Evolutionary conservation across 1,139 yeast genomes (phyloP), one percentile per base, ranked within the genome.

Genomic region (Scheffersomyces lignicola): DNA sequence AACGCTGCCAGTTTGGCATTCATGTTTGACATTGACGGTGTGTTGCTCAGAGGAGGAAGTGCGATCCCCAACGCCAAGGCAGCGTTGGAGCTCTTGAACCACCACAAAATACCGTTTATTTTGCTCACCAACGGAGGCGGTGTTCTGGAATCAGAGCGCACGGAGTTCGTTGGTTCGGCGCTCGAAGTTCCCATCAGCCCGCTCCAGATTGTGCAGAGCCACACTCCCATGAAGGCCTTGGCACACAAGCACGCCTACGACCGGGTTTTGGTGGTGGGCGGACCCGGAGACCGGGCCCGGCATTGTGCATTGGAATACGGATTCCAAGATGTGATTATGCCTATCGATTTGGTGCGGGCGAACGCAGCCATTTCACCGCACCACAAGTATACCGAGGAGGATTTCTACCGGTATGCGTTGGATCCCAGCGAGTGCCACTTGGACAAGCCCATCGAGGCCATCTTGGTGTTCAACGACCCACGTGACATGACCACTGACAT

Each of bases 121-220:
- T 58, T 92, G 31, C 66, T 92, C 54, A 92, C 97, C 14, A 92
- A 92, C 54, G 97, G 98, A 18, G 98, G 98, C 5, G 97, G 98
- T 3, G 73, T 74, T 35, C 63, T 78, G 16, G 98, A 92, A 55
- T 43, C 52, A 5, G 73, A 69, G 12, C 69, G 97, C 30, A 80
- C 80, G 1, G 65, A 67, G 5, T 77, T 72, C 35, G 60, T 92
- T 11, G 70, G 83, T 3, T 49, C 63, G n/a, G 61, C 63, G 21
- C 57, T 86, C 23, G 71, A 68, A 5, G 60, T 79, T 4, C 60
- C 66, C 2, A 64, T 87, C 14, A 69, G 75, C 7, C 75, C 80
- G 4, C 62, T 71, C 31, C 97, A 90, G 54, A 66, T 92, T 27
- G 80, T 92, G 10, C 96, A 87, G 58, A 81, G 95, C 34, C 98